These are phyloP conservation scores for Mallotus japonicus DNA, from an alignment of 441 rosid genomes.

Conservation along the genomic window DNA sequence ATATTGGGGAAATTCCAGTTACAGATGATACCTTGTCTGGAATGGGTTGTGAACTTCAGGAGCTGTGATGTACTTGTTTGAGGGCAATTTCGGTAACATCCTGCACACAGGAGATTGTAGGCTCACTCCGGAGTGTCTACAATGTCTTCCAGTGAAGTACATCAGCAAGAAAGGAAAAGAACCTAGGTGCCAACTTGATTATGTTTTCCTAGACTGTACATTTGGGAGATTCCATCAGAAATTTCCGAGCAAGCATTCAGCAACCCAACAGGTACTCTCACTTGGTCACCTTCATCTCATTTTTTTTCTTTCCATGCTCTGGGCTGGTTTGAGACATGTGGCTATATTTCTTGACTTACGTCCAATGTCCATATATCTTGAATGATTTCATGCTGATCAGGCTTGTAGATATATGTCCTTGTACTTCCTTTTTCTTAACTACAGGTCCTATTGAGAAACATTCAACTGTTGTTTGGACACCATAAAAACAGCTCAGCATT, in stretches of 20 bases:
- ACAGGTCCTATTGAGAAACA: too few species aligned
- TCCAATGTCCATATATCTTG: too few species aligned
- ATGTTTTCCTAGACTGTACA: conserved; percentile 80
- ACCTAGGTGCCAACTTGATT: conserved; percentile 58
- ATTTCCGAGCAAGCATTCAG: conserved; percentile 69
- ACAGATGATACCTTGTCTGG: conserved; percentile 30
- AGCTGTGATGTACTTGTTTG: conserved; percentile 89
- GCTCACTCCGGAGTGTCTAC: conserved; percentile 64
- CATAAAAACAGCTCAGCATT: too few species aligned
- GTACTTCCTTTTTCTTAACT: too few species aligned
- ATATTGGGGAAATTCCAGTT: conserved; percentile 22
- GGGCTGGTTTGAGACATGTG: neutral
- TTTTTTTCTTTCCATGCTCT: neutral
- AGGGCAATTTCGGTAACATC: conserved; percentile 77
- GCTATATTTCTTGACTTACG: neutral
- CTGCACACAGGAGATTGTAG: conserved; percentile 95
- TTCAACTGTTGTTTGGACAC: too few species aligned
- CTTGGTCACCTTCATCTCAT: neutral
- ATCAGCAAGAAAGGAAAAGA: conserved; percentile 41
- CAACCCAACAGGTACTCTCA: conserved; percentile 61
- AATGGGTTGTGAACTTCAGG: conserved; percentile 52
- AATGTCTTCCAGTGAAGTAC: conserved; percentile 54
- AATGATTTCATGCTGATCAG: too few species aligned
- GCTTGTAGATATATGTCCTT: too few species aligned
- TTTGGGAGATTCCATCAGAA: conserved; percentile 59